These are phyloP conservation scores for Penicillium sp. DNA, from an alignment of 2,329 filamentous ascomycete species.

Conservation along the genomic window DNA sequence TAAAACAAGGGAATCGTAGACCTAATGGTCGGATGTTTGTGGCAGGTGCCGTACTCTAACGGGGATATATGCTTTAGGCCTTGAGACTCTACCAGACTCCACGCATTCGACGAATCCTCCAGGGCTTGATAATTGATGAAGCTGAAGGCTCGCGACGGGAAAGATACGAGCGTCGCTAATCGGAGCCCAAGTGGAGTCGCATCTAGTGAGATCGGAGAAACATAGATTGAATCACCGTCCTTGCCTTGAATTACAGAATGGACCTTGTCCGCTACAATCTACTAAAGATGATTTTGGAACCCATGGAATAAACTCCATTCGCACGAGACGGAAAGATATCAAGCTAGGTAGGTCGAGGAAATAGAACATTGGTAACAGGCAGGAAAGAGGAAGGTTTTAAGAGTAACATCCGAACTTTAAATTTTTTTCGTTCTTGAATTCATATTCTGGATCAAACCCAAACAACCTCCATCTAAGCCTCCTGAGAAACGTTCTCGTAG, in stretches of 20 bases:
- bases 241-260: not conserved
- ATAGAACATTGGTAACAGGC: constrained; percentile 22
- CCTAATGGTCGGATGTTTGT: not conserved
- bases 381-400: constrained; percentile 9
- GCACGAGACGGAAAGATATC: constrained; percentile 29
- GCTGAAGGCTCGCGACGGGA: not conserved
- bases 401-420: constrained; percentile 26
- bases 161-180: not conserved
- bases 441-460: constrained; percentile 35
- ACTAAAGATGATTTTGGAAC: constrained; percentile 11
- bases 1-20: not conserved
- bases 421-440: constrained; percentile 33
- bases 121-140: not conserved
- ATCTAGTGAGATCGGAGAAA: not conserved
- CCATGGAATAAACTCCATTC: constrained; percentile 32
- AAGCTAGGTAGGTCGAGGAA: constrained; percentile 24
- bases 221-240: not conserved
- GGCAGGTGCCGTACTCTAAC: no score
- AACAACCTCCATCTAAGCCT: constrained; percentile 48
- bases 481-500: constrained; percentile 57
- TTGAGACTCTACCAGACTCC: not conserved
- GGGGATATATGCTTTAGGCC: not conserved
- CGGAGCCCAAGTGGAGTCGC: not conserved
- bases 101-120: not conserved
- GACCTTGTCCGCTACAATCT: not conserved